Evolutionary conservation across 192 early-diverging fungal genomes (phyloP).

Genomic region (Haplosporangium gracile): DNA sequence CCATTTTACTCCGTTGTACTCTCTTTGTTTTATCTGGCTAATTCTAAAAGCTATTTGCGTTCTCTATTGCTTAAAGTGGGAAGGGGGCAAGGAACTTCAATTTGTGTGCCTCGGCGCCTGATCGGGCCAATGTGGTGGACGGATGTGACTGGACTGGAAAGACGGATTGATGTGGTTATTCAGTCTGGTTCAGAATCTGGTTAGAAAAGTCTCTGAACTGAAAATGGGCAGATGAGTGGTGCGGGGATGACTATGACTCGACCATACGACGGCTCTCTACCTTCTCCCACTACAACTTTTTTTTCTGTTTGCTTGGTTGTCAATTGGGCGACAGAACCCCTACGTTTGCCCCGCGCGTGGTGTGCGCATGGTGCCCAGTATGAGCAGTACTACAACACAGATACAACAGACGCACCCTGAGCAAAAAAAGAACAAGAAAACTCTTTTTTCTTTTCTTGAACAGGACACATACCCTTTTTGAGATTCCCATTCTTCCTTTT

Average conservation of each 20-base stretch:
- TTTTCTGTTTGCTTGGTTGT: background rate
- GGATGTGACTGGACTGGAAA: background rate
- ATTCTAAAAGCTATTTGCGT: constrained; percentile 8
- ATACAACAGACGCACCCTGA: constrained; percentile 4
- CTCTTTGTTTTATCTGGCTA: background rate
- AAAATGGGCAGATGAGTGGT: background rate
- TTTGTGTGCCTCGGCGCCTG: background rate
- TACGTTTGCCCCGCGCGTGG: background rate
- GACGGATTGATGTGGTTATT: background rate
- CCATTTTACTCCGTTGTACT: background rate
- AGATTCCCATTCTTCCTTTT: background rate
- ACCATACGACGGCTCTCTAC: background rate
- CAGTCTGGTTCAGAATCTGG: background rate
- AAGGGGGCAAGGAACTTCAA: background rate
- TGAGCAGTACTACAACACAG: constrained; percentile 2
- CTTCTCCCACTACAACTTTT: background rate
- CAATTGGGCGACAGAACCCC: background rate
- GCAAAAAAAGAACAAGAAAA: background rate
- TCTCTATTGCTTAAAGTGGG: background rate
- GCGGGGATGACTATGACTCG: background rate
- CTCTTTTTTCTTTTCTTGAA: background rate
- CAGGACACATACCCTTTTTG: background rate
- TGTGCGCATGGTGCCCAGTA: constrained; percentile 2
- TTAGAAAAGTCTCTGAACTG: background rate
- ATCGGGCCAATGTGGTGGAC: constrained; percentile 12